Evolutionary conservation across 2,329 filamentous ascomycete genomes (phyloP), one percentile per base, ranked within the genome.

Genomic region (Neonectria neomacrospora): DNA sequence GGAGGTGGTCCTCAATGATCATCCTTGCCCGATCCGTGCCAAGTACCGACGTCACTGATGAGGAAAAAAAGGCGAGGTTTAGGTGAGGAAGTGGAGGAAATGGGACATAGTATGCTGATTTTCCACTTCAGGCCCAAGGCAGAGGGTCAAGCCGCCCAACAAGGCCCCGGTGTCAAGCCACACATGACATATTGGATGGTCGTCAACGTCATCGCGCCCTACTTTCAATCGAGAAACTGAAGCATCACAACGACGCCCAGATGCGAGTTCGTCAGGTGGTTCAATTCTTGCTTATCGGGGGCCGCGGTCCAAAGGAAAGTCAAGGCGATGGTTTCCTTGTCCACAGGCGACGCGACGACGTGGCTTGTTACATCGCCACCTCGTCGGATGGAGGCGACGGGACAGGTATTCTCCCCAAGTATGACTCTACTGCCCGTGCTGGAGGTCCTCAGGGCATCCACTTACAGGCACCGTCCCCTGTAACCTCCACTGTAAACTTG

Each of bases 181-280:
- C 61, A 60, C 6, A 37, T 47, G 48, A 55, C 48, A 55, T 54
- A 28, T 28, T 55, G 26, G 51, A 32, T 48, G 28, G 53, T 55
- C 56, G 28, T 41, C 61, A 61, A 57, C 61, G 61, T 64, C 61
- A 64, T 64, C 47, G 48, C 37, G n/a, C 37, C 11, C 22, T 44
- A 16, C 26, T 39, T 52, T 53, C 58, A 39, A 45, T 56, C 61
- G 23, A 64, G 30, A 52, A 64, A 30, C 41, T 58, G 41, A 22
- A 28, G n/a, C 37, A 18, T 20, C 47, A 10, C 47, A 50, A 32
- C 47, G 28, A 50, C n/a, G 7, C n/a, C 30, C 3, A 14, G 30
- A 7, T n/a, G 34, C 14, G 14, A 3, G 14, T 18, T 20, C n/a
- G n/a, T 9, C 10, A n/a, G 11, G 28, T 8, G 6, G n/a, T 6